phyloP scores from a whole-genome alignment of 345 rosid genomes.

The Gossypium anomalum region DNA sequence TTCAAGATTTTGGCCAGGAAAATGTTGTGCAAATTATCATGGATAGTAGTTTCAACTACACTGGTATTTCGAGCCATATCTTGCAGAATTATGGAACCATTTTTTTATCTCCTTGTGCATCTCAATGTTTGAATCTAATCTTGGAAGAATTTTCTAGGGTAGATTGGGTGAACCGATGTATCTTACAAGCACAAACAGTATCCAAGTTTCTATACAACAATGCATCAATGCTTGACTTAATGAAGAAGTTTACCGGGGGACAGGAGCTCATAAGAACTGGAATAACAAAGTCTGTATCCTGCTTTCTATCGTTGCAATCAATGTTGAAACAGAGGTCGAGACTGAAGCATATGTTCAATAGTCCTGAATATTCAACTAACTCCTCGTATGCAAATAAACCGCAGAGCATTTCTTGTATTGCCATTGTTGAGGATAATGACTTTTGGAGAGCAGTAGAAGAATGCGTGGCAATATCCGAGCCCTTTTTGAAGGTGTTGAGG shows the following conservation, averaged over 20 bases:
- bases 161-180: conserved; percentile 82
- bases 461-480: conserved; percentile 83
- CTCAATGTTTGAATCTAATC: conserved; percentile 72
- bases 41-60: conserved; percentile 59
- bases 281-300: conserved; percentile 64
- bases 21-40: conserved; percentile 82
- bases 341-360: conserved; percentile 68
- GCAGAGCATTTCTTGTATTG: conserved; percentile 48
- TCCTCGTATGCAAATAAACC: conserved; percentile 54
- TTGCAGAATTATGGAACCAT: conserved; percentile 63
- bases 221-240: conserved; percentile 57
- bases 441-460: conserved; percentile 86
- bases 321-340: conserved; percentile 68
- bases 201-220: conserved; percentile 70
- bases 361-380: conserved; percentile 57
- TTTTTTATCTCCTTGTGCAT: conserved; percentile 82
- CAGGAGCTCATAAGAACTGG: conserved; percentile 73
- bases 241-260: conserved; percentile 70
- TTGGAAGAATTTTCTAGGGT: conserved; percentile 85
- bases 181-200: conserved; percentile 63
- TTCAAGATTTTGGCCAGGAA: conserved; percentile 71
- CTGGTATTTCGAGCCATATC: conserved; percentile 67
- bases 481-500: conserved; percentile 72
- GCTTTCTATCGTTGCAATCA: conserved; percentile 65
- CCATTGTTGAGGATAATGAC: conserved; percentile 61